Conservation (phyloP, 2,329 filamentous ascomycete genomes). For the Aureobasidium sp. region DNA sequence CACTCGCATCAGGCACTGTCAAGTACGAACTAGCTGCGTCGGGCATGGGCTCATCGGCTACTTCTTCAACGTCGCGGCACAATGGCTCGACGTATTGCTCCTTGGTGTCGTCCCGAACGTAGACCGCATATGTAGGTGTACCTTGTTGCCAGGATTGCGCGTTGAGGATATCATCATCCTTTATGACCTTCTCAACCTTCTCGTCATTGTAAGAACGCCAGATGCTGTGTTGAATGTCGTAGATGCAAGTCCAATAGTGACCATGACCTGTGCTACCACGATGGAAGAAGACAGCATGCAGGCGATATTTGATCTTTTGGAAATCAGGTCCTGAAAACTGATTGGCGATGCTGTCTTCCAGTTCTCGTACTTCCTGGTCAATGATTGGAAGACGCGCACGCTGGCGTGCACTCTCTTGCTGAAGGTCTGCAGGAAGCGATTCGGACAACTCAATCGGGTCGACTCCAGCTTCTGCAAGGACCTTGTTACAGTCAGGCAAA, state of each 20-base stretch:
- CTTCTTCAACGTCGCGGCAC: constrained; percentile 29
- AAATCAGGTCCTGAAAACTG: constrained; percentile 72
- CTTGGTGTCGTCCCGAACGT: constrained; percentile 75
- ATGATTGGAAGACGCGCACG: constrained; percentile 50
- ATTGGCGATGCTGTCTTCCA: constrained; percentile 55
- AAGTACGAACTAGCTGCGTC: background rate
- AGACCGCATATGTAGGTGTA: constrained; percentile 86
- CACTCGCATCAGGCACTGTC: background rate
- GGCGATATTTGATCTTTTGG: constrained; percentile 75
- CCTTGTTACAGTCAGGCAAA: constrained; percentile 44
- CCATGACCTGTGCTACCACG: constrained; percentile 71
- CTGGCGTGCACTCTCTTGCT: constrained; percentile 49
- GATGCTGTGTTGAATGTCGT: constrained; percentile 80
- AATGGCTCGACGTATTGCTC: constrained; percentile 59
- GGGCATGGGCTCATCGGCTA: constrained; percentile 11
- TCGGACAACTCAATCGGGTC: constrained; percentile 50
- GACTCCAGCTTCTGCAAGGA: constrained; percentile 33
- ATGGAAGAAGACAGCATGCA: constrained; percentile 96
- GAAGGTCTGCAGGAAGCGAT: constrained; percentile 45
- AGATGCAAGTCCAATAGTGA: constrained; percentile 98
- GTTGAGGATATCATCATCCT: constrained; percentile 71
- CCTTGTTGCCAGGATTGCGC: constrained; percentile 69
- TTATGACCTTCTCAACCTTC: constrained; percentile 75
- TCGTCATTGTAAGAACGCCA: constrained; percentile 98
- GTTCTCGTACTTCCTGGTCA: constrained; percentile 46